These are phyloP conservation scores for Xylariaceae sp. DNA, from an alignment of 2,329 filamentous ascomycete species.

Conservation along the genomic window DNA sequence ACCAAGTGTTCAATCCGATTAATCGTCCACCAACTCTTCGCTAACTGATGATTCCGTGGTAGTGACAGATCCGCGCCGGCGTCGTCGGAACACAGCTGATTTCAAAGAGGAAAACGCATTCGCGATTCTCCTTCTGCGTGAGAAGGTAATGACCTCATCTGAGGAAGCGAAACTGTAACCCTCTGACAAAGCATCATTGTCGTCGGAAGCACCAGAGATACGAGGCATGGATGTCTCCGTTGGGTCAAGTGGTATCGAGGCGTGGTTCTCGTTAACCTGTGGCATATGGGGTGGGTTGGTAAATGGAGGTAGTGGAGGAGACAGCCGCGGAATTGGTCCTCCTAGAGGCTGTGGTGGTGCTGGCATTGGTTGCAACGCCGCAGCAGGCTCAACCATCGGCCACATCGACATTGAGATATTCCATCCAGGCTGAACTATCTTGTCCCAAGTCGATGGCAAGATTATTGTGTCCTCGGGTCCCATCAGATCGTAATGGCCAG, in stretches of 20 bases:
- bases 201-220: too few species aligned
- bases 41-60: background rate
- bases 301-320: background rate
- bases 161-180: background rate
- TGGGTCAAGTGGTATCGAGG: too few species aligned
- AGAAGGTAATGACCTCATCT: background rate
- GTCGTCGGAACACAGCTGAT: conserved; percentile 3
- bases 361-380: background rate
- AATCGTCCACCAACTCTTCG: background rate
- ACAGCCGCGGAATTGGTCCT: background rate
- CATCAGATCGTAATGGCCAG: conserved; percentile 74
- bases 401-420: conserved; percentile 63
- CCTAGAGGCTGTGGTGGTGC: background rate
- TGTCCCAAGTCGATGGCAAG: conserved; percentile 74
- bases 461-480: conserved; percentile 77
- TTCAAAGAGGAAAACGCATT: conserved; percentile 9
- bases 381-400: conserved; percentile 36
- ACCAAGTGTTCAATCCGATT: background rate
- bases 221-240: too few species aligned
- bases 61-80: conserved; percentile 3
- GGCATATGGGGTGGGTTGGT: background rate
- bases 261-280: too few species aligned
- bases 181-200: background rate
- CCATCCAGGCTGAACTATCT: conserved; percentile 73
- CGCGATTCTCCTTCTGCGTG: conserved; percentile 4